Evolutionary conservation across 1,139 yeast species (phyloP), one percentile per base, ranked within the genome.

Genomic region (Geotrichum carabidarum): DNA sequence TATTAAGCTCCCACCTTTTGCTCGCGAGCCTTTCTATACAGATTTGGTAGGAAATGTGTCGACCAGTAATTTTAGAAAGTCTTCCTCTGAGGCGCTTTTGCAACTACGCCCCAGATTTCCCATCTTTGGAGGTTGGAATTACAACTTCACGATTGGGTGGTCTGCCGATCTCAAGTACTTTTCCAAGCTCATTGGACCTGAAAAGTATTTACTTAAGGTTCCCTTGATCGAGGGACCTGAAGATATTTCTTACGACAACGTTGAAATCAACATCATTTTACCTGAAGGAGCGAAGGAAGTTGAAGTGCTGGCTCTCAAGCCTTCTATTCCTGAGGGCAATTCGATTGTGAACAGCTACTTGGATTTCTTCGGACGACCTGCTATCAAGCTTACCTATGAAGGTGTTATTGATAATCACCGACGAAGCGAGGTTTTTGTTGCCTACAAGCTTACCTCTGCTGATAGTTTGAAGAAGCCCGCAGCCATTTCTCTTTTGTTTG

Each of bases 21-120:
- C 80, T 7, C 76, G 78, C 48, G 86, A 84, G 55, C 82, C 84
- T 51, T 93, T 87, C 73, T 88, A 76, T 67, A 84, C 89, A 22
- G 99, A 93, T 70, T 79, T 86, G 63, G 96, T 93, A 32, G 99
- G 99, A 30, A 87, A 88, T 72, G 96, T 93, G n/a, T 84, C 96
- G 8, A 87, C 97, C 5, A 86, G 87, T 57, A 76, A 77, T 59
- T 72, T 78, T 43, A 65, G 77, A 14, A 53, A 63, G 14, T 59
- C 58, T 34, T 22, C 27, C 1, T 31, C 51, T 27, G 79, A 76
- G 58, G 62, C 72, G 5, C 44, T 60, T 17, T 72, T 89, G 55
- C 75, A 83, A 44, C 70, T 93, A 60, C 82, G 79, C 65, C 99
- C 99, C 55, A 79, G 99, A 68, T 93, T 77, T 74, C 99, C 99